phyloP scores from a whole-genome alignment of 495 filamentous ascomycete genomes.

The Rostrohypoxylon terebratum region DNA sequence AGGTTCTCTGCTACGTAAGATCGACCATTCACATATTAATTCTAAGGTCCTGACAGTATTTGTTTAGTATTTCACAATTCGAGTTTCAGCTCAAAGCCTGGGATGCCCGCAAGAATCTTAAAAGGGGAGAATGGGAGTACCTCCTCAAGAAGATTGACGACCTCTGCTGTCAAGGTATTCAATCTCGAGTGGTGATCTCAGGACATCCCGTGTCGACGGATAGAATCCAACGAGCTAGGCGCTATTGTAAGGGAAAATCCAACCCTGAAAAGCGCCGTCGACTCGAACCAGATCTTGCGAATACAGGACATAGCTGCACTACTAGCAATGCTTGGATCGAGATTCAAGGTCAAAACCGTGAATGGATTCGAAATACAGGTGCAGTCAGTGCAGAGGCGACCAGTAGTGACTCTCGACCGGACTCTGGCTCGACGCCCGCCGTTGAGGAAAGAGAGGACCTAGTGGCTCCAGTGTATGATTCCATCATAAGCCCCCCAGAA shows the following conservation, averaged over 20 bases:
- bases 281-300: neutral
- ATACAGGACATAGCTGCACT: neutral
- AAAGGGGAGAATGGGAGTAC: slow-evolving; percentile 32
- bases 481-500: neutral
- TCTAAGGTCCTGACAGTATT: neutral
- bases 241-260: neutral
- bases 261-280: slow-evolving; percentile 10
- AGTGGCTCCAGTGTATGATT: neutral
- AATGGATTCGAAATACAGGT: slow-evolving; percentile 17
- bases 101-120: slow-evolving; percentile 43
- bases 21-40: neutral
- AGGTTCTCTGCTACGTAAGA: slow-evolving; percentile 40
- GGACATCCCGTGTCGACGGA: slow-evolving; percentile 18
- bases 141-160: slow-evolving; percentile 30
- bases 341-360: slow-evolving; percentile 4
- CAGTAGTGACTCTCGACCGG: neutral
- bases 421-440: neutral
- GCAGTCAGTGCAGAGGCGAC: neutral
- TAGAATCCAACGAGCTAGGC: slow-evolving; percentile 28
- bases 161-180: neutral
- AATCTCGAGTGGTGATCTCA: slow-evolving; percentile 34
- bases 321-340: slow-evolving; percentile 21
- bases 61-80: slow-evolving; percentile 28
- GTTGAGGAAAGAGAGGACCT: neutral
- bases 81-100: slow-evolving; percentile 33